Percentiles rank a stretch among this genome's conserved stretches.
phyloP scores from a whole-genome alignment of 345 rosid species.

The Gossypium mustelinum region DNA sequence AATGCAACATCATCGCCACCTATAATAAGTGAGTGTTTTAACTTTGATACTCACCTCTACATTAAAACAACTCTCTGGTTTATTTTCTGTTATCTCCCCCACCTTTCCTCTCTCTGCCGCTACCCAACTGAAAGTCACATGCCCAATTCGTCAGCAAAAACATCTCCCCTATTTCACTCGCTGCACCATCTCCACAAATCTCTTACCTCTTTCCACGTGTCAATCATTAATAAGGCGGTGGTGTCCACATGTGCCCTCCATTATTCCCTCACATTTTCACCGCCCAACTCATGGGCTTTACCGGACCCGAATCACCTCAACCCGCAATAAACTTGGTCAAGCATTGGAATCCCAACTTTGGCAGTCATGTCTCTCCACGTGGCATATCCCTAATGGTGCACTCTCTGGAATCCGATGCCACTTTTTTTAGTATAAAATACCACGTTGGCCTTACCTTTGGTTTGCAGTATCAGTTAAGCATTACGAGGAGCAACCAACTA shows the following conservation, averaged over 20 bases:
- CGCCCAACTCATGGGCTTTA: constrained; percentile 6
- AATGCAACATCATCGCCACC: background rate
- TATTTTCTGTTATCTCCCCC: background rate
- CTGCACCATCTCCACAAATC: background rate
- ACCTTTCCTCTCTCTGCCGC: background rate
- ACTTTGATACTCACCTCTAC: no score
- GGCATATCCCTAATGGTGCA: constrained; percentile 26
- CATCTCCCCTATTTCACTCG: background rate
- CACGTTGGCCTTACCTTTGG: constrained; percentile 16
- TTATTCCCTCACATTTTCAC: background rate
- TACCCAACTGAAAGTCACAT: constrained; percentile 9
- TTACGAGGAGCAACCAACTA: background rate
- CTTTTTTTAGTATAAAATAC: constrained; percentile 46
- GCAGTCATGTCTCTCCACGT: constrained; percentile 38
- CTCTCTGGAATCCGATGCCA: constrained; percentile 71
- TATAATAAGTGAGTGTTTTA: no score
- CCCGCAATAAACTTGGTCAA: constrained; percentile 35
- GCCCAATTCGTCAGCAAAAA: background rate
- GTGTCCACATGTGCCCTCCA: constrained; percentile 16
- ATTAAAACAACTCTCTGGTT: background rate
- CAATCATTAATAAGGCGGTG: constrained; percentile 26
- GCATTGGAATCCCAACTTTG: constrained; percentile 36
- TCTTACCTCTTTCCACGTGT: constrained; percentile 28
- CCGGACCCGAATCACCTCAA: background rate
- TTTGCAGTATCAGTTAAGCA: background rate